Base-by-base conservation (phyloP, 2,329 filamentous ascomycete species). In the Aspergillus terreus region DNA sequence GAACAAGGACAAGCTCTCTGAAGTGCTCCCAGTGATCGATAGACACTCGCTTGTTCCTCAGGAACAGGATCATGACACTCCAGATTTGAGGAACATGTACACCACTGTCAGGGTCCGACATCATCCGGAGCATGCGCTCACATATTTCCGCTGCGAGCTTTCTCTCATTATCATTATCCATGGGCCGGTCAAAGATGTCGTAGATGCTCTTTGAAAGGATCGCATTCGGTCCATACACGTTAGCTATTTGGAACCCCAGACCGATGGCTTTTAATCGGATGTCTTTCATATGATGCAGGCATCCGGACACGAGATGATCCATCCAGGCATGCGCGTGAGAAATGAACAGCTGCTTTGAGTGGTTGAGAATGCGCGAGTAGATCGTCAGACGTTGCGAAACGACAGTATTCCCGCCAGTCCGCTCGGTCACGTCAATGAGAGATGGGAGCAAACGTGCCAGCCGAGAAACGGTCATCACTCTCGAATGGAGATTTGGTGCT, bases 11-110 rank as follows among this genome's bases (percentile, higher is more conserved):
- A 88, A 90, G 96, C 5, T 81, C 78, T 25, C 78, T 81, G 56
- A 90, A 84, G 63, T 87, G 82, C 30, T 85, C 78, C 88, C 92
- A 97, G 35, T 75, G 69, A 23, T 81, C 73, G 66, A 85, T 58
- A 75, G 83, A 63, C 76, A 78, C 58, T 68, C 84, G 70, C 72
- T 83, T 72, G 55, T 71, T 76, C 48, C 87, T 84, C 44, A 96
- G 76, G 50, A 96, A 83, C 2, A 96, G 78, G 6, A 92, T 83
- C 2, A 95, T 77, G 33, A 90, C 82, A 52, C 88, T 87, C 92
- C 92, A 97, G 19, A 97, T 89, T 58, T 91, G 88, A 5, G 94
- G 92, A 0, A 95, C 91, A 36, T 83, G 78, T 0, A 78, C 69
- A 9, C 82, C 82, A 19, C 82, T 80, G 11, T 84, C 80, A 56